phyloP scores from a whole-genome alignment of 805 yeast species.

The Ogataea populi-albae region DNA sequence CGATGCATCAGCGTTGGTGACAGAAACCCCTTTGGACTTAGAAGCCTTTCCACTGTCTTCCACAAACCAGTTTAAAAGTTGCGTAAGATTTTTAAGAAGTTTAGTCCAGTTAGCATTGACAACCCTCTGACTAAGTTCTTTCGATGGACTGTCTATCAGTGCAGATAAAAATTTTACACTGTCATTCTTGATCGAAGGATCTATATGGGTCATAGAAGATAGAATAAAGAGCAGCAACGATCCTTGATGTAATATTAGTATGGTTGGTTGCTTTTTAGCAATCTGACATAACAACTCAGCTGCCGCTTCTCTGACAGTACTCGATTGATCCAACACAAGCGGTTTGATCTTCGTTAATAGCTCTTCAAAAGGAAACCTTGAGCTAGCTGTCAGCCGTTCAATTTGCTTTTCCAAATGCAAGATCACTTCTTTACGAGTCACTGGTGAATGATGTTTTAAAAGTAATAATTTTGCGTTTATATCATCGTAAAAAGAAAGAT shows the following conservation, averaged over 20 bases:
- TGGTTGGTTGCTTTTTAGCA: constrained; percentile 47
- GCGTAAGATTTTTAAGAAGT: constrained; percentile 62
- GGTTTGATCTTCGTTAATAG: constrained; percentile 59
- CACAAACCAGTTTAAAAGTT: constrained; percentile 34
- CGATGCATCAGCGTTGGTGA: not conserved
- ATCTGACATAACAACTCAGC: constrained; percentile 46
- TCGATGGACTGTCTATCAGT: constrained; percentile 51
- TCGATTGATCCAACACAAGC: constrained; percentile 63
- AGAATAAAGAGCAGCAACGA: constrained; percentile 69
- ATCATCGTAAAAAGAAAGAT: constrained; percentile 40
- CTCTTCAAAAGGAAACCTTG: constrained; percentile 48
- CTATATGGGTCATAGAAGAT: constrained; percentile 92
- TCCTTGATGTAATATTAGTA: constrained; percentile 59
- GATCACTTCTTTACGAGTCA: constrained; percentile 71
- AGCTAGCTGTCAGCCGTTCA: constrained; percentile 8
- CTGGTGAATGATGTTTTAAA: constrained; percentile 67
- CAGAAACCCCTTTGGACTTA: not conserved
- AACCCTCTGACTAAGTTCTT: constrained; percentile 40
- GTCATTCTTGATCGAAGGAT: constrained; percentile 69
- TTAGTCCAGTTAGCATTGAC: constrained; percentile 66
- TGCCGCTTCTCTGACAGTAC: constrained; percentile 59
- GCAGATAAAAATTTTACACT: constrained; percentile 65
- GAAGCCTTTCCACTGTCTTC: not conserved
- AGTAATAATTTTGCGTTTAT: constrained; percentile 61
- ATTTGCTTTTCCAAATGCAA: constrained; percentile 35